Evolutionary conservation across 495 filamentous ascomycete genomes (phyloP), one percentile per base, ranked within the genome.

Genomic region (Entonaema liquescens): DNA sequence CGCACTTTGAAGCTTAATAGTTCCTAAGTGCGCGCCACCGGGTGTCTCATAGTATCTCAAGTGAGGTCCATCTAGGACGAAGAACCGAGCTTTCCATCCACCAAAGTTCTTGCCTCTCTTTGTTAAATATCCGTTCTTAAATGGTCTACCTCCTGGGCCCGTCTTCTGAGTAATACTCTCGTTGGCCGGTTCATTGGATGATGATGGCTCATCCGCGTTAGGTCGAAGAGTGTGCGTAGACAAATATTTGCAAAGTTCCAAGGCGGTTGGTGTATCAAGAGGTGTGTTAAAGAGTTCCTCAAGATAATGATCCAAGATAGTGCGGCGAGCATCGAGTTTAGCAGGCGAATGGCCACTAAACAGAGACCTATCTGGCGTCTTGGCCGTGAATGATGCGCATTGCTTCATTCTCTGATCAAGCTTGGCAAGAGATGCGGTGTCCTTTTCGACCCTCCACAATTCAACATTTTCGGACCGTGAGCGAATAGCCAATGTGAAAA

Each of bases 61-160:
- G 36, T 93, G 85, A 15, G 96, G 92, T 1, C 93, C 93, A 74
- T 98, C 93, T 0, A 99, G 86, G 49, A 97, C 86, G 72, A 99
- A 99, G 76, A 92, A 98, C 60, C 95, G 86, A 15, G 93, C 93
- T 77, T 99, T 99, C 95, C 95, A 99, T n/a, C 95, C 95, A 25
- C 95, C 95, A 79, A 98, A 98, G 71, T 97, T 98, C 83, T 99
- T 99, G 26, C 95, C 95, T 62, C 91, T 85, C 81, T 99, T 99
- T 6, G 95, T 98, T 31, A 99, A 83, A 82, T 98, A 98, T 15
- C 95, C 95, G 75, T 90, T 93, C 74, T 94, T 95, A 67, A 89
- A 83, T 1, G 90, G 88, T 59, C 88, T 89, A 2, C 88, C 89
- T 67, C 91, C 86, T 8, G 88, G 83, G 0, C 88, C 87, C 26